Conservation (phyloP, 345 rosid species). For the Hibiscus mutabilis region DNA sequence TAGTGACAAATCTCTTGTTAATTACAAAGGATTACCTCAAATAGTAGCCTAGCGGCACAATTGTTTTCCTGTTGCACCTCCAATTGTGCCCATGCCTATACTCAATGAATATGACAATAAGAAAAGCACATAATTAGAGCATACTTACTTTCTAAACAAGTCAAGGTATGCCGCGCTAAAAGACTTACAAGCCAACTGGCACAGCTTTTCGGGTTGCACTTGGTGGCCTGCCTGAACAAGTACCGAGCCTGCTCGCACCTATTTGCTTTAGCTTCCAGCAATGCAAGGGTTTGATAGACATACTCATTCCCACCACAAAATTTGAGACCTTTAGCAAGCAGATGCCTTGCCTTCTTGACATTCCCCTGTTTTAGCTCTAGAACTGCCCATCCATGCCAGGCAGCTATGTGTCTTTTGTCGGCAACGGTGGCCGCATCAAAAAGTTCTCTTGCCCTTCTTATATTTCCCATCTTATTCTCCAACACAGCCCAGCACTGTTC, state of each 20-base stretch:
- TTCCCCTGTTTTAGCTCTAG: constrained; percentile 88
- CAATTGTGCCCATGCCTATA: constrained; percentile 94
- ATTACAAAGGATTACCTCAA: constrained; percentile 54
- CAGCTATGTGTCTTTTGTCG: constrained; percentile 80
- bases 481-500: constrained; percentile 96
- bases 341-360: constrained; percentile 83
- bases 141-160: neutral
- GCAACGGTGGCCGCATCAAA: constrained; percentile 98
- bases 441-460: constrained; percentile 77
- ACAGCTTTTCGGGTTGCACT: constrained; percentile 79
- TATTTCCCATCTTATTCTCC: constrained; percentile 77
- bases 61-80: constrained; percentile 81
- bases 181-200: constrained; percentile 98
- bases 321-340: constrained; percentile 83
- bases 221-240: constrained; percentile 85
- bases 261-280: constrained; percentile 71
- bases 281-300: constrained; percentile 78
- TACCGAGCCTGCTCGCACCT: constrained; percentile 75
- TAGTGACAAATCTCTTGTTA: too few relatives aligned
- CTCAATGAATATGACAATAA: constrained; percentile 8
- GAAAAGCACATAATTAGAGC: neutral
- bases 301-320: constrained; percentile 90
- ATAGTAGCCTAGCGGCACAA: constrained; percentile 63
- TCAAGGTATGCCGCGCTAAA: constrained; percentile 2
- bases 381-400: constrained; percentile 99